phyloP scores from a whole-genome alignment of 192 early-diverging fungal genomes.

The Linnemannia elongata region DNA sequence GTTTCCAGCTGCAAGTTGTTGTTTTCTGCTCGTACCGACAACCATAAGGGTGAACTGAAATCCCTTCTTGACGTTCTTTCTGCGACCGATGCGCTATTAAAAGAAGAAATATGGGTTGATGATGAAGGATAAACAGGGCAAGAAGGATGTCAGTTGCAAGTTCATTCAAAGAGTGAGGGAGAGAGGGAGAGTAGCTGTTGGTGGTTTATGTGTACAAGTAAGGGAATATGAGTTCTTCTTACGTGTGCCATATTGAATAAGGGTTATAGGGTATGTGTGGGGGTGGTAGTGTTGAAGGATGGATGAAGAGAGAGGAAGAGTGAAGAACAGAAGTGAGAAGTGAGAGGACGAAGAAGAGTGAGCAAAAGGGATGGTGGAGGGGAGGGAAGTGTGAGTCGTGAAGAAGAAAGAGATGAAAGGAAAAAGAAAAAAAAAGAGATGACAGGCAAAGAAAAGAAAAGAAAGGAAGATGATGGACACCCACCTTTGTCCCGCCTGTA shows the following conservation, averaged over 20 bases:
- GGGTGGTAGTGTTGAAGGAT: background rate
- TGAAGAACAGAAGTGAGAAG: background rate
- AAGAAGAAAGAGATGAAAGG: background rate
- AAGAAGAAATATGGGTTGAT: background rate
- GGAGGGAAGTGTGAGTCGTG: background rate
- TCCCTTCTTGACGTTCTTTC: conserved; percentile 97
- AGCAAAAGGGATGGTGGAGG: conserved; percentile 6
- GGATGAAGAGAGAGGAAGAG: conserved; percentile 6
- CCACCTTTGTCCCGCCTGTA: background rate
- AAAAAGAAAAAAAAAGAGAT: background rate
- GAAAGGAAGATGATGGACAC: conserved; percentile 3
- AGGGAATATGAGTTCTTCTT: conserved; percentile 4
- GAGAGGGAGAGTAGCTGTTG: background rate
- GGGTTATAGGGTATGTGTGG: conserved; percentile 7
- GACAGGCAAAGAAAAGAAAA: conserved; percentile 5
- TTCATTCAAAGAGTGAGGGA: no score
- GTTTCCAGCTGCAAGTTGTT: conserved; percentile 1
- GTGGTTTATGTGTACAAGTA: background rate
- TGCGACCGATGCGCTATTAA: conserved; percentile 59
- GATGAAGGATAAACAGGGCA: background rate
- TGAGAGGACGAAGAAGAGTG: conserved; percentile 4
- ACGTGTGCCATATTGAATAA: conserved; percentile 43
- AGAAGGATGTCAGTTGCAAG: background rate
- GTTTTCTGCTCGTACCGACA: conserved; percentile 74
- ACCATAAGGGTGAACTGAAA: conserved; percentile 98